Evolutionary conservation across 768 basidiomycete species (phyloP).

Genomic region (Boletus rubescentipes): DNA sequence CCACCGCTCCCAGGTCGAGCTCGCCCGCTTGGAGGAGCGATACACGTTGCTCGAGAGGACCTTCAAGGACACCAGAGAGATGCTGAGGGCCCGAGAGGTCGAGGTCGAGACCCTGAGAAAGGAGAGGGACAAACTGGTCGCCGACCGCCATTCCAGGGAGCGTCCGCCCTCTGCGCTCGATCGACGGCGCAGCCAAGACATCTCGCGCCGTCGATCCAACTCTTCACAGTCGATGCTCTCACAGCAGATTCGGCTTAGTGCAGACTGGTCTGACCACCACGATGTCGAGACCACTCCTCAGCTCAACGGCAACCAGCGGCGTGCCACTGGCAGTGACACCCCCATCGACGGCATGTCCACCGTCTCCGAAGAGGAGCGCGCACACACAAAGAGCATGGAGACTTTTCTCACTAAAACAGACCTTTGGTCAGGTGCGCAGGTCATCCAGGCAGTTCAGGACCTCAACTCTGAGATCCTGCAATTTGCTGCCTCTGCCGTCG

Average conservation of each 20-base stretch:
- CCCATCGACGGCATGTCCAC: constrained; percentile 29
- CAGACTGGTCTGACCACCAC: constrained; percentile 33
- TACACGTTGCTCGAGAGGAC: constrained; percentile 62
- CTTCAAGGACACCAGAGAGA: constrained; percentile 61
- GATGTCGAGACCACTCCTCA: constrained; percentile 20
- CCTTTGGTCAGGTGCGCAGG: constrained; percentile 71
- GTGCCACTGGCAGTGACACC: constrained; percentile 5
- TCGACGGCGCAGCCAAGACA: constrained; percentile 30
- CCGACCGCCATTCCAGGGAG: constrained; percentile 23
- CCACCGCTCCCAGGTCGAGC: constrained; percentile 51
- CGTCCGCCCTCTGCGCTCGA: constrained; percentile 24
- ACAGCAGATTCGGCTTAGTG: constrained; percentile 31
- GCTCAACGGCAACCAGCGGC: constrained; percentile 11
- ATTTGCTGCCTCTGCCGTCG: constrained; percentile 72
- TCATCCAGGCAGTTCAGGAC: constrained; percentile 77
- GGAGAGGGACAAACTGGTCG: constrained; percentile 34
- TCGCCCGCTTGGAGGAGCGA: constrained; percentile 58
- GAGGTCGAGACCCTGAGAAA: constrained; percentile 57
- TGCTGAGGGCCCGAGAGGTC: constrained; percentile 53
- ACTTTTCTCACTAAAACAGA: constrained; percentile 74
- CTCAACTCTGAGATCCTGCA: constrained; percentile 82
- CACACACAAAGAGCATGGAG: constrained; percentile 58
- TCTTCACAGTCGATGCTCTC: constrained; percentile 31
- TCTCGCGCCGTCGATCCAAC: constrained; percentile 29
- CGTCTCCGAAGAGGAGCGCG: constrained; percentile 51